Percentiles rank a stretch among this genome's conserved stretches.
Evolutionary conservation across 2,329 filamentous ascomycete species (phyloP).

Genomic region (Tolypocladium amazonense): DNA sequence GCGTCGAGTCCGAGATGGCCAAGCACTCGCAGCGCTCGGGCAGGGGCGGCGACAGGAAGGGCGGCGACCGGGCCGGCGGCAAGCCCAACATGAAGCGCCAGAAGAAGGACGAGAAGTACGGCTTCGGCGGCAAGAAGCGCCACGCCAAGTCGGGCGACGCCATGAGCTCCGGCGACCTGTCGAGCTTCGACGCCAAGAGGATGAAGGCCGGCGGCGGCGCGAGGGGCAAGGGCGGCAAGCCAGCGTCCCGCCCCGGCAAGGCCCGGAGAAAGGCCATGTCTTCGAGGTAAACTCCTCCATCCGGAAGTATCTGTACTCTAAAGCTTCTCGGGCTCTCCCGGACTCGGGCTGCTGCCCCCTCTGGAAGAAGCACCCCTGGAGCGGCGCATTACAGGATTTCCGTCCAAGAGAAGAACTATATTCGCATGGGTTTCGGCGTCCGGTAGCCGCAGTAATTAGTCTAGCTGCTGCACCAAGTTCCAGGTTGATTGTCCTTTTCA

Average conservation of each 20-base stretch:
- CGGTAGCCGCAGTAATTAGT: background rate
- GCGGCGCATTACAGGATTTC: background rate
- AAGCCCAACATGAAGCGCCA: constrained; percentile 60
- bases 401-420: background rate
- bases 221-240: constrained; percentile 20
- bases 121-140: constrained; percentile 92
- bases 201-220: constrained; percentile 56
- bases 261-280: constrained; percentile 35
- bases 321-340: background rate
- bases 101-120: constrained; percentile 92
- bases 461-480: background rate
- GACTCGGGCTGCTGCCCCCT: background rate
- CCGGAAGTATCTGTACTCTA: background rate
- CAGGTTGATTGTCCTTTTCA: background rate
- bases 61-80: constrained; percentile 6
- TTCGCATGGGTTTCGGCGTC: background rate
- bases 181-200: constrained; percentile 66
- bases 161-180: constrained; percentile 67
- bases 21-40: constrained; percentile 25
- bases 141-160: constrained; percentile 87
- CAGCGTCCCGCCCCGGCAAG: constrained; percentile 36
- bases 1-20: constrained; percentile 57
- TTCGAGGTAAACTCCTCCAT: constrained; percentile 9
- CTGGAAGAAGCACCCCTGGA: background rate
- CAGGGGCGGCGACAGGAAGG: constrained; percentile 20